Percentiles rank a stretch among this genome's conserved stretches.
phyloP scores from a whole-genome alignment of 2,329 filamentous ascomycete species.

The Truncatella angustata region DNA sequence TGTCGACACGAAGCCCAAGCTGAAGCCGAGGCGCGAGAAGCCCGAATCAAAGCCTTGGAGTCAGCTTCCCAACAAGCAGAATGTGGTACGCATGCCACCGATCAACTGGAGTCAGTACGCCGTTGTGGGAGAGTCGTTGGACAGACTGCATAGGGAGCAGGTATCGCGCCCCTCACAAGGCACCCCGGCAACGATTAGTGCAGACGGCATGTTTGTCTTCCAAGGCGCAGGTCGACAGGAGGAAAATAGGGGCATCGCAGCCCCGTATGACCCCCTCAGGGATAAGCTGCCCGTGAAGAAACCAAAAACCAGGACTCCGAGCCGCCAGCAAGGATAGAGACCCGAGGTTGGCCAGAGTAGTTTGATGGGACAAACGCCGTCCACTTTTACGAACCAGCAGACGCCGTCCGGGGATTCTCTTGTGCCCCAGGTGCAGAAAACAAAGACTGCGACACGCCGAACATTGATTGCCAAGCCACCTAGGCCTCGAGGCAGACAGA shows the following conservation, averaged over 20 bases:
- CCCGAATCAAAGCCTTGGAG: constrained; percentile 47
- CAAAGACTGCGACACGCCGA: not conserved
- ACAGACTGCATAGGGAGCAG: constrained; percentile 83
- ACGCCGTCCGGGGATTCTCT: not conserved
- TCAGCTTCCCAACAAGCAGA: constrained; percentile 72
- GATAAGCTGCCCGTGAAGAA: constrained; percentile 45
- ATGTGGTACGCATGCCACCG: constrained; percentile 79
- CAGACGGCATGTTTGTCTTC: constrained; percentile 51
- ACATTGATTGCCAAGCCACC: not conserved
- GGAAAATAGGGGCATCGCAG: constrained; percentile 49
- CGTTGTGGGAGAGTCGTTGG: constrained; percentile 79
- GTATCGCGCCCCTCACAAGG: constrained; percentile 60
- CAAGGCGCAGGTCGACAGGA: constrained; percentile 39
- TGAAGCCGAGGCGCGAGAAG: constrained; percentile 8
- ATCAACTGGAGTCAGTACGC: constrained; percentile 96
- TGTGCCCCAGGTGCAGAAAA: not conserved
- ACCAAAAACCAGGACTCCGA: constrained; percentile 28
- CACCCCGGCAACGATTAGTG: constrained; percentile 41
- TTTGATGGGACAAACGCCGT: not conserved
- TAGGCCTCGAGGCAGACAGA: not conserved
- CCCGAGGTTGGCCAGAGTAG: not conserved
- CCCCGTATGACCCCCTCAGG: constrained; percentile 53
- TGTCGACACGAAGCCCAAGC: not conserved
- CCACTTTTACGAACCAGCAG: not conserved
- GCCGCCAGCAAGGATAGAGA: constrained; percentile 20